Evolutionary conservation across 164 flowering plant species (phyloP), one percentile per base, ranked within the genome.

Genomic region (Magnolia changhungtana): DNA sequence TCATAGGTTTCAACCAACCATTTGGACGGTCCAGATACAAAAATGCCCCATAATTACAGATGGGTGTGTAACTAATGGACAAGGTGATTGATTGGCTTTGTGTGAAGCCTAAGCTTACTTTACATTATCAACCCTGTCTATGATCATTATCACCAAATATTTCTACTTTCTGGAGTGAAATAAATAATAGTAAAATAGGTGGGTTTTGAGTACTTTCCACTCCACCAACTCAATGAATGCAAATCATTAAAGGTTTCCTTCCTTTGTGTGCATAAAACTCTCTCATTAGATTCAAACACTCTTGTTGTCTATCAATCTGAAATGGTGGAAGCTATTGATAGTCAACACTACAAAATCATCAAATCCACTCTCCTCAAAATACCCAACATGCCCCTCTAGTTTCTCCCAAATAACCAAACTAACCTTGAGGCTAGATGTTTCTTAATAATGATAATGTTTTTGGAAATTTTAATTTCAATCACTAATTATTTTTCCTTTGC

Each of bases 141-240:
- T 27, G 19, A 67, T 67, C 71, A 67, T 67, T 7, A 27, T 18
- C 61, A 55, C 7, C 50, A 5, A 3, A 67, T 14, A 67, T 14
- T 67, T 65, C 37, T 18, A 27, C 61, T 13, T 55, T 55, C 13
- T 27, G 71, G 49, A 23, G 49, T 11, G 16, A 67, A 23, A 31
- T 29, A 31, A 21, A 65, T 31, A 55, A 10, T 55, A 55, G 3
- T 16, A 16, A 55, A 10, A 55, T 29, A 29, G 19, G 45, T 27
- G 71, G 78, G 78, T 78, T 13, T 55, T 78, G 85, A 83, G 74
- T 78, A 29, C 63, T 74, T 75, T 16, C 67, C 59, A 83, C 83
- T 80, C 80, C 74, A 70, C 78, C 86, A n/a, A 66, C 74, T 37
- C 82, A 81, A 78, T 81, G 82, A 81, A 73, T 81, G 83, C 86